Evolutionary conservation across 768 basidiomycete genomes (phyloP), one percentile per base, ranked within the genome.

Genomic region (Suillus clintonianus): DNA sequence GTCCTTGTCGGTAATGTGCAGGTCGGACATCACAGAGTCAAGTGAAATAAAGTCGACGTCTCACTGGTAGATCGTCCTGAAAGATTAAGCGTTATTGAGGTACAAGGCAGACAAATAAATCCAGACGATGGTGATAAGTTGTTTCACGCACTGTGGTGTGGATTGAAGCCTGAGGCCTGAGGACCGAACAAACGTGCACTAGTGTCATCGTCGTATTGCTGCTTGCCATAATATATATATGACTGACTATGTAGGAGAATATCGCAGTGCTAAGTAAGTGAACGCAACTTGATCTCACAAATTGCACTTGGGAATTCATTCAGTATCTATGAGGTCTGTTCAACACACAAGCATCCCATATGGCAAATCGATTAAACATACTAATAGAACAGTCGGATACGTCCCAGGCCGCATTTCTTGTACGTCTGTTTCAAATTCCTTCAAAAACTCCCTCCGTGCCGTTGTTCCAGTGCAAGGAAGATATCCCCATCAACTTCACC

Each of bases 391-490:
- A 50, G 15, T 51, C 5, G 9, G 17, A 30, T 99, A 99, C 77
- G 94, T 99, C 50, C 97, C 97, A 0, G 95, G 94, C 5, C 97
- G 27, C 27, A 99, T 72, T 80, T 99, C 65, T 94, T 91, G 1
- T 97, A 98, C 76, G 97, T 99, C 77, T 85, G 90, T 68, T 99
- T 99, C 77, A 97, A 99, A 72, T 85, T 99, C 13, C 83, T 24
- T 99, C 62, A 99, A 99, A 76, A 99, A 99, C 82, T 97, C 96
- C n/a, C 83, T 99, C 11, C 90, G 97, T 45, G 97, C 97, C 2
- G 92, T 96, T 59, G 97, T 99, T 17, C 97, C 99, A 97, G 73
- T 96, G 97, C n/a, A 92, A 89, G 67, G 96, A 97, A 73, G 97
- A 98, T 72, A 97, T 98, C 70, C 98, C 97, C 4, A 94, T 99